Evolutionary conservation across 257 asterid species (phyloP), one percentile per base, ranked within the genome.

Genomic region (Solanum peruvianum): DNA sequence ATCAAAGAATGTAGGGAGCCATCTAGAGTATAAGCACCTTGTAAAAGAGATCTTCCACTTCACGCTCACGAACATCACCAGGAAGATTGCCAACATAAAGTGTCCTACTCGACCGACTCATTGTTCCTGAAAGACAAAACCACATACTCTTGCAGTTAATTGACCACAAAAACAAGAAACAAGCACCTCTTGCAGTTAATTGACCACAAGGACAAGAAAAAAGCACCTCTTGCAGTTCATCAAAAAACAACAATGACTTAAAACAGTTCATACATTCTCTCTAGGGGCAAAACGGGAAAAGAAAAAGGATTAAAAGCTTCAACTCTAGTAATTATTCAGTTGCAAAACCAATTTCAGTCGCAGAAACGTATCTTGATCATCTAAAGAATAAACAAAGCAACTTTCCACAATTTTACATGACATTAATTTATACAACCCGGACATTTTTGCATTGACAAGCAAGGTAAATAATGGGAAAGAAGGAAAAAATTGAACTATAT

Each of bases 61-160:
- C 98, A 9, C 99, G 94, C 92, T 97, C 99, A 23, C 99, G 98
- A 82, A 94, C 93, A 89, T 96, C 99, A 25, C 99, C 99, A 7
- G 99, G 99, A 89, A 97, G 99, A 92, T 97, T 97, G 56, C 99
- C 99, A 18, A 97, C 98, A 45, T 97, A 96, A 66, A 97, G 96
- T 39, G 99, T 97, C 92, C 98, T 93, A 91, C 98, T 95, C 13
- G 99, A 92, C 56, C 99, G 98, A 91, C 99, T 97, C 99, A 97
- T 97, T 86, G 82, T 94, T 87, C 92, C 83, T 78, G 67, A 44
- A 72, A 49, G 23, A 27, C 10, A 35, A n/a, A 35, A 76, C 73
- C 39, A 37, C 39, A 37, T 37, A 1, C 39, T 6, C 39, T 37
- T 33, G 35, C 58, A 20, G 11, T 20, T 7, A 56, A 56, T 56